phyloP scores from a whole-genome alignment of 441 rosid species.

The Arabidopsis hybrid region DNA sequence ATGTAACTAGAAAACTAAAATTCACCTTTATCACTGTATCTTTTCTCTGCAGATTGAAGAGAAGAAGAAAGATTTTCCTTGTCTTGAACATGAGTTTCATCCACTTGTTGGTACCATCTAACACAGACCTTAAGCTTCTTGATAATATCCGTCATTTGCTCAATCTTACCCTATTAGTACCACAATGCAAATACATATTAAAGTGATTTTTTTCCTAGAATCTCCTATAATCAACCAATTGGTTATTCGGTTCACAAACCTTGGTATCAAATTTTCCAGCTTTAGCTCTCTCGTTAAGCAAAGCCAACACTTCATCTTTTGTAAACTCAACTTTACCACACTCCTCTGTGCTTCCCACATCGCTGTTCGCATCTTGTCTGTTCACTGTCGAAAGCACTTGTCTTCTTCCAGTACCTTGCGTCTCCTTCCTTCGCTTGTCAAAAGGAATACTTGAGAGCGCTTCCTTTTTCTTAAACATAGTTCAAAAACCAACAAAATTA shows the following conservation, averaged over 20 bases:
- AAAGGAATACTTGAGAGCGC: constrained; percentile 42
- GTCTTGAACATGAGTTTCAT: constrained; percentile 64
- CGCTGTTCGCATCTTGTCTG: constrained; percentile 62
- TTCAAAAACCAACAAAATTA: constrained; percentile 3
- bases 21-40: constrained; percentile 63
- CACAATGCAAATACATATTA: not conserved
- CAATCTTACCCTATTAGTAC: constrained; percentile 67
- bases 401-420: constrained; percentile 55
- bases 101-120: constrained; percentile 77
- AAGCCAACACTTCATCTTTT: constrained; percentile 76
- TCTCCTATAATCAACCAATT: not conserved
- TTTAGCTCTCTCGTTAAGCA: constrained; percentile 77
- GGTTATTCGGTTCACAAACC: constrained; percentile 51
- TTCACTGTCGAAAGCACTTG: constrained; percentile 62
- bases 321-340: constrained; percentile 58
- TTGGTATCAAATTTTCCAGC: constrained; percentile 80
- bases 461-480: constrained; percentile 66
- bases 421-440: constrained; percentile 43
- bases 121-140: constrained; percentile 79
- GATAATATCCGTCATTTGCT: constrained; percentile 63
- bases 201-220: not conserved
- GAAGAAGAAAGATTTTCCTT: constrained; percentile 64
- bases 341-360: constrained; percentile 58
- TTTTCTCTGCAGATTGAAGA: constrained; percentile 68
- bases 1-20: constrained; percentile 7